phyloP scores from a whole-genome alignment of 345 rosid genomes.

The Diplotaxis tenuifolia region DNA sequence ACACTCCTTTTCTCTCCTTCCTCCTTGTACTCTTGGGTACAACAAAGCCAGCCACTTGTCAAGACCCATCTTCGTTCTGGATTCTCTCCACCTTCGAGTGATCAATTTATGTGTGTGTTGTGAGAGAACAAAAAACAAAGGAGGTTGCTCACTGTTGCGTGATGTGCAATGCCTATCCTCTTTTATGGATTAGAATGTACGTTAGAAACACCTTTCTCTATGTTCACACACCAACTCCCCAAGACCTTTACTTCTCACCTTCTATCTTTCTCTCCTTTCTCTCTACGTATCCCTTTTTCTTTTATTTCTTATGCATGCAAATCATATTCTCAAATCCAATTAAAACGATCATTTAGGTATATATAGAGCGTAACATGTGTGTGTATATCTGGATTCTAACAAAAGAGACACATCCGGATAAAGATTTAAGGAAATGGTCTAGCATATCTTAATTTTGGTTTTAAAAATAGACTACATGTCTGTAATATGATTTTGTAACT shows the following conservation, averaged over 20 bases:
- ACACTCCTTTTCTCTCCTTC: constrained; percentile 36
- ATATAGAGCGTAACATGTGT: constrained; percentile 3
- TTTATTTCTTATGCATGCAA: constrained; percentile 6
- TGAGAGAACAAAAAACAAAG: background rate
- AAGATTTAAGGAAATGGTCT: constrained; percentile 14
- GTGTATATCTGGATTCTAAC: constrained; percentile 15
- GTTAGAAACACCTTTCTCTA: constrained; percentile 29
- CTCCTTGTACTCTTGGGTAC: constrained; percentile 20
- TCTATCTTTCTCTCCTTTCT: constrained; percentile 13
- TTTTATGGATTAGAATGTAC: constrained; percentile 30
- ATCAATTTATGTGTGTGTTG: constrained; percentile 30
- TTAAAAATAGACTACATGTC: background rate
- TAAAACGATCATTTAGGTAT: background rate
- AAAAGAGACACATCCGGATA: background rate
- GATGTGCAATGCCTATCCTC: constrained; percentile 27
- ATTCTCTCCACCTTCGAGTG: constrained; percentile 5
- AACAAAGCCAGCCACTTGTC: constrained; percentile 32
- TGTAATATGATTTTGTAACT: constrained; percentile 2
- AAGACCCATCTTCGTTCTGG: constrained; percentile 24
- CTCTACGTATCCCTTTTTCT: constrained; percentile 30
- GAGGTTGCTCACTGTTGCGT: constrained; percentile 35
- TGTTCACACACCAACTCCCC: constrained; percentile 36
- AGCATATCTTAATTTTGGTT: constrained; percentile 8
- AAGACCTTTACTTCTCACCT: constrained; percentile 38
- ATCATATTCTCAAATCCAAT: constrained; percentile 17